Percentiles rank a stretch among this genome's conserved stretches.
These are phyloP conservation scores for Obba rivulosa DNA, from an alignment of 768 basidiomycete species.

Conservation along the genomic window DNA sequence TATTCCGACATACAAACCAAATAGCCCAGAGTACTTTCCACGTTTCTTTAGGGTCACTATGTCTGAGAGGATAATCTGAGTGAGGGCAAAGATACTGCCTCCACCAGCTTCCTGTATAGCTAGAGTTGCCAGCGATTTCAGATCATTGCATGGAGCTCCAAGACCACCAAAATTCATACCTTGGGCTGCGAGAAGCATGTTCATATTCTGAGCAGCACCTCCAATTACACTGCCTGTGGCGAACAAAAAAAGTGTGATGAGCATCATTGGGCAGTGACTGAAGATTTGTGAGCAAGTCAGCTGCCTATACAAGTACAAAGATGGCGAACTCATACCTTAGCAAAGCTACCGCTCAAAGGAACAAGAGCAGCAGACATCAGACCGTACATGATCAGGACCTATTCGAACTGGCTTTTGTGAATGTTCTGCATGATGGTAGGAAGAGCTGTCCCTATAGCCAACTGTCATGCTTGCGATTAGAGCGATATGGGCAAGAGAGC, in stretches of 20 bases:
- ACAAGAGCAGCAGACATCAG: no score
- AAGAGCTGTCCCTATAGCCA: no score
- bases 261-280: constrained; percentile 26
- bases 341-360: no score
- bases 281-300: constrained; percentile 19
- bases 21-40: constrained; percentile 7
- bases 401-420: no score
- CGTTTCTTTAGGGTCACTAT: constrained; percentile 16
- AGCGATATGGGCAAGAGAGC: no score
- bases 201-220: constrained; percentile 33
- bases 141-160: neutral
- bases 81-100: constrained; percentile 12
- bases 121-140: neutral
- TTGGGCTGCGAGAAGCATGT: constrained; percentile 34
- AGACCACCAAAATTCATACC: neutral
- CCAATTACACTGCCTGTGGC: constrained; percentile 33
- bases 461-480: no score
- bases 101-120: constrained; percentile 18
- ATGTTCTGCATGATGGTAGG: no score
- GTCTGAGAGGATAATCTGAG: constrained; percentile 16
- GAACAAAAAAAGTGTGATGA: constrained; percentile 25
- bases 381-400: no score
- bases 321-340: no score
- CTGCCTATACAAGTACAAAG: no score
- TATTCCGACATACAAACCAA: constrained; percentile 7